Conservation (phyloP, 306 rosid species). For the Casuarina equisetifolia region DNA sequence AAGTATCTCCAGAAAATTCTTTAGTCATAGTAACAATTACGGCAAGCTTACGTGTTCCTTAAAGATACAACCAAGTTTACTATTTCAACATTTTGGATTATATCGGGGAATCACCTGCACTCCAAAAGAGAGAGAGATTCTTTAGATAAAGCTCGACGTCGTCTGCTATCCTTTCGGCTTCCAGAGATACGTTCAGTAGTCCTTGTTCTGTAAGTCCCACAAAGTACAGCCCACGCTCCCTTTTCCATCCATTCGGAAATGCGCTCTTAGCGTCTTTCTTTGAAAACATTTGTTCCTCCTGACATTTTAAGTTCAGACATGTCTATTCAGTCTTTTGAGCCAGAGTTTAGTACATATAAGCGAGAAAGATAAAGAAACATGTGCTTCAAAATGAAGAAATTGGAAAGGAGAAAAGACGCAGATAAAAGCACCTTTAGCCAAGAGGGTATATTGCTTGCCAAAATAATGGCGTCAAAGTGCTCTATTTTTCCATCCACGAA, state of each 20-base stretch:
- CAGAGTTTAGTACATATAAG: neutral
- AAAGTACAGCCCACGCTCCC: conserved; percentile 74
- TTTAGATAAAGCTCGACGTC: conserved; percentile 64
- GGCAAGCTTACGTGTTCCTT: too few relatives aligned
- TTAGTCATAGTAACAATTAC: too few relatives aligned
- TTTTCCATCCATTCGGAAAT: conserved; percentile 98
- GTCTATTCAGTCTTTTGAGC: neutral
- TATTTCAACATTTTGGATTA: too few relatives aligned
- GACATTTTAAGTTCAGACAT: neutral
- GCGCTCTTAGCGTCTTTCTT: conserved; percentile 67
- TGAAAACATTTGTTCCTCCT: conserved; percentile 88
- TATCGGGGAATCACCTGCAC: too few relatives aligned
- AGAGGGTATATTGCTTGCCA: conserved; percentile 93
- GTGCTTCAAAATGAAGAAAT: neutral
- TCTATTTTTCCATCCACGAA: conserved; percentile 67
- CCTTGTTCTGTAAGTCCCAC: conserved; percentile 96
- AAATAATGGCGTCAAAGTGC: conserved; percentile 75
- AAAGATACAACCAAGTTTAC: too few relatives aligned
- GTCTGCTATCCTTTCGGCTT: conserved; percentile 74
- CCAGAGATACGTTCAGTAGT: conserved; percentile 75
- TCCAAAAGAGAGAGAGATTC: too few relatives aligned
- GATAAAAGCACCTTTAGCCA: conserved; percentile 89
- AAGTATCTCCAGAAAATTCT: too few relatives aligned
- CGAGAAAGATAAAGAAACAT: neutral
- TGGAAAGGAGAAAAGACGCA: neutral